Evolutionary conservation across 345 rosid genomes (phyloP), one percentile per base, ranked within the genome.

Genomic region (Capsella bursapastoris): DNA sequence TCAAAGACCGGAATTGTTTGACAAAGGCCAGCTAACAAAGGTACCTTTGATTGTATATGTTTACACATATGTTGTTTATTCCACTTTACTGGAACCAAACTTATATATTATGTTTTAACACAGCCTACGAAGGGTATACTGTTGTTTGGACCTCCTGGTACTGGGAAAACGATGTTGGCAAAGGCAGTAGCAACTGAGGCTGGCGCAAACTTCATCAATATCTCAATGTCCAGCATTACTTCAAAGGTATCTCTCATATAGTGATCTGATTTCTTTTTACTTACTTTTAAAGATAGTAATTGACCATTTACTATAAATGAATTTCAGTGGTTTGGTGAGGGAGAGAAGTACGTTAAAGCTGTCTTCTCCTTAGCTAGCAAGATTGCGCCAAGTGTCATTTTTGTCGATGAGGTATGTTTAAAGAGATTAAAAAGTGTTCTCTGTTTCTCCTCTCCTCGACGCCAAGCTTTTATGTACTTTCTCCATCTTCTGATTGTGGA

Each of bases 251-350:
- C 28, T 56, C 35, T 68, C 50, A 34, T 43, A 51, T 22, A 27
- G 55, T 45, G 15, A 28, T 64, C 27, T 5, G 13, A 32, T 56
- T 29, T 50, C 31, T 16, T 34, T 27, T 53, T 55, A 37, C 22
- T 44, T 47, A 40, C 15, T 60, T 16, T 56, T 9, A 34, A 34
- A 40, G 28, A 34, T 50, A 57, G 41, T 50, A 13, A 6, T 51
- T 77, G 48, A 64, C n/a, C 44, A 38, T 75, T 22, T 51, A 65
- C 15, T 32, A 56, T 12, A 14, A 48, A 47, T 70, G 58, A 44
- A 57, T 61, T 90, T 85, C 91, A 96, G 99, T 96, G 98, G 99
- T 96, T 96, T 85, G 99, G 99, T 71, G 98, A 96, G 85, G 99
- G 98, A 45, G 99, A 96, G 80, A 96, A 96, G 83, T 96, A 92